Base-by-base conservation (phyloP, 805 yeast genomes). In the Metschnikowia dekortorum region DNA sequence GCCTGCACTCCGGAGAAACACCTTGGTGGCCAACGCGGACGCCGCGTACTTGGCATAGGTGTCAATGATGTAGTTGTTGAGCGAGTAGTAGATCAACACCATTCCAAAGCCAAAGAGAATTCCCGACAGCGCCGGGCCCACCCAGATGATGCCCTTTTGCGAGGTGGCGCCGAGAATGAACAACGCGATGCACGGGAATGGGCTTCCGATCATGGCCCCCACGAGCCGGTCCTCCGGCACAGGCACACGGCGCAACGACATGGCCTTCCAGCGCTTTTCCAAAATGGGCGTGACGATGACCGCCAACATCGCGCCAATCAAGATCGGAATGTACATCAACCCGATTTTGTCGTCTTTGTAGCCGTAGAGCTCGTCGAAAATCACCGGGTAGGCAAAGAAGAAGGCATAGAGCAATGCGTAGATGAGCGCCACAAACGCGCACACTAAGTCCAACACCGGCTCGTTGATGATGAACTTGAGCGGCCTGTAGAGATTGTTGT, bases 361-460 rank as follows among this genome's bases (percentile, higher is more conserved):
- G 44, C 83, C 89, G 62, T 90, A 87, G 48, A 89, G 75, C 49
- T 83, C 86, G 49, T 76, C 79, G 66, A 90, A 90, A 47, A 90
- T 88, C 47, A 85, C 96, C 4, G 97, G 97, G 70, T 87, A 90
- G 0, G 97, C 97, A 71, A 89, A 90, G 82, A 90, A 90, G 75
- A 90, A 90, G 10, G 96, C 96, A 63, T 90, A 90, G 46, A 90
- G 75, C 64, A 90, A 75, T n/a, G 96, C 85, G 72, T 90, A 90
- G 66, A 90, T 89, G 65, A 90, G 76, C 56, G 95, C 90, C 53
- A 90, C 92, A 68, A 89, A 90, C 59, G 81, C 80, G 67, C 96
- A 89, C 76, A 90, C 81, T 58, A 89, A 72, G 62, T 83, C 94
- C 61, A 90, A 73, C 29, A 89, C 95, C 4, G 96, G 96, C 67